Evolutionary conservation across 2,329 filamentous ascomycete species (phyloP).

Genomic region (Malbranchea zuffiana): DNA sequence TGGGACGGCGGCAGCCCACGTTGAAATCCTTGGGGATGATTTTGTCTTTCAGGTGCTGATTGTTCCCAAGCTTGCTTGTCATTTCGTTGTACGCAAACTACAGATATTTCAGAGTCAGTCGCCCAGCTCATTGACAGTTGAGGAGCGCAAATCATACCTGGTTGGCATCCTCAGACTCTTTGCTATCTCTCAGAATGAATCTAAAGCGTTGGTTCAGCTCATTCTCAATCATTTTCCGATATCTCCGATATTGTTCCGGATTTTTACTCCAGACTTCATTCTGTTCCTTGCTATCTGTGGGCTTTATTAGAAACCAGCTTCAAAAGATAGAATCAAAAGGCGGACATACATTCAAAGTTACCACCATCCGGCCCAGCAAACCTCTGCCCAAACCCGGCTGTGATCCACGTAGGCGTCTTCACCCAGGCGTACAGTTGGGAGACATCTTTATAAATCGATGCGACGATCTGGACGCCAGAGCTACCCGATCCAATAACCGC

Average conservation of each 20-base stretch:
- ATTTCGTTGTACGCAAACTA: slow-evolving; percentile 14
- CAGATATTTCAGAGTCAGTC: neutral
- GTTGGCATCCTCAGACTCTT: slow-evolving; percentile 14
- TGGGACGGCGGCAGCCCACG: slow-evolving; percentile 29
- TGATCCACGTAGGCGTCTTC: slow-evolving; percentile 57
- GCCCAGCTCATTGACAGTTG: neutral
- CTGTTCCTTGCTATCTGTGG: slow-evolving; percentile 36
- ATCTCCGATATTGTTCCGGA: slow-evolving; percentile 49
- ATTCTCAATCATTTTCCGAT: slow-evolving; percentile 47
- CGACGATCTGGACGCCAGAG: slow-evolving; percentile 45
- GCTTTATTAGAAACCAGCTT: slow-evolving; percentile 46
- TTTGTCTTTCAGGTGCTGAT: slow-evolving; percentile 12
- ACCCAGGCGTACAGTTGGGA: slow-evolving; percentile 52
- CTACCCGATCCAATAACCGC: slow-evolving; percentile 31
- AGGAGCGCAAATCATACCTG: slow-evolving; percentile 7
- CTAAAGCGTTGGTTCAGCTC: slow-evolving; percentile 20
- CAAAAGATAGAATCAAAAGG: slow-evolving; percentile 22
- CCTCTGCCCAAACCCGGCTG: slow-evolving; percentile 40
- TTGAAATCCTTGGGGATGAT: slow-evolving; percentile 22
- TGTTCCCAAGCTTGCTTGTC: slow-evolving; percentile 12
- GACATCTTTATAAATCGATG: slow-evolving; percentile 31
- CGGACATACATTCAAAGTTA: slow-evolving; percentile 12
- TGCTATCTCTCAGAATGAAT: slow-evolving; percentile 13
- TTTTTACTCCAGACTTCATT: slow-evolving; percentile 46
- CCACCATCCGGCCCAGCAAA: slow-evolving; percentile 12